Conservation (phyloP, 768 basidiomycete species). For the Asterophora parasitica region DNA sequence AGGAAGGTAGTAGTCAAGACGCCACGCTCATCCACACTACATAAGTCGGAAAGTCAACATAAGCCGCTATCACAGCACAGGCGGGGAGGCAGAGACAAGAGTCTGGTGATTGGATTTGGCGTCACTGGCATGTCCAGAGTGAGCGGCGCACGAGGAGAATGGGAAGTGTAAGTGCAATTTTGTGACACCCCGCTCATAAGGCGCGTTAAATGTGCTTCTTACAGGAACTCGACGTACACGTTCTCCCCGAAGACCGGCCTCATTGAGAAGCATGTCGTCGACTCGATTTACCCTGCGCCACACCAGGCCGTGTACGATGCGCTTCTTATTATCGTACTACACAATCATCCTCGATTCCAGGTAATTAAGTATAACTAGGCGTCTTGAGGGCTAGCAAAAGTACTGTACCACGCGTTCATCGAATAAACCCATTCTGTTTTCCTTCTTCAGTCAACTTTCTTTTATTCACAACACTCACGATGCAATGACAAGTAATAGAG, state of each 20-base stretch:
- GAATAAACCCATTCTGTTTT: too few relatives aligned
- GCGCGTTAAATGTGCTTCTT: background rate
- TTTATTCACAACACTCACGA: too few relatives aligned
- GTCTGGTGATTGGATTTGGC: conserved; percentile 46
- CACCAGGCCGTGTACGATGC: conserved; percentile 67
- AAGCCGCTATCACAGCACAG: conserved; percentile 1
- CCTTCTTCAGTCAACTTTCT: too few relatives aligned
- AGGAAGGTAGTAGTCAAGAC: conserved; percentile 41
- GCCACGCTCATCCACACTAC: conserved; percentile 14
- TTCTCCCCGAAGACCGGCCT: conserved; percentile 67
- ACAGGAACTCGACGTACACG: conserved; percentile 64
- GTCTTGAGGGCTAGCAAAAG: too few relatives aligned
- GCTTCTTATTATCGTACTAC: too few relatives aligned
- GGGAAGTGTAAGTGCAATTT: conserved; percentile 60
- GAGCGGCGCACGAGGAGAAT: conserved; percentile 57
- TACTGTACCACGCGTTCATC: too few relatives aligned
- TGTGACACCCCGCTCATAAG: too few relatives aligned
- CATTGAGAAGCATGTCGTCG: conserved; percentile 58
- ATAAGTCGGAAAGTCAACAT: background rate
- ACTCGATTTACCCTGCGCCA: conserved; percentile 77
- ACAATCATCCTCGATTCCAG: too few relatives aligned
- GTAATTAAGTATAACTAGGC: too few relatives aligned
- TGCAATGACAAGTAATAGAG: too few relatives aligned
- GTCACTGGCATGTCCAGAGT: conserved; percentile 61
- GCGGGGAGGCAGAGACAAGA: conserved; percentile 48